Conservation (phyloP, 345 rosid species). For the Clausena lansium region DNA sequence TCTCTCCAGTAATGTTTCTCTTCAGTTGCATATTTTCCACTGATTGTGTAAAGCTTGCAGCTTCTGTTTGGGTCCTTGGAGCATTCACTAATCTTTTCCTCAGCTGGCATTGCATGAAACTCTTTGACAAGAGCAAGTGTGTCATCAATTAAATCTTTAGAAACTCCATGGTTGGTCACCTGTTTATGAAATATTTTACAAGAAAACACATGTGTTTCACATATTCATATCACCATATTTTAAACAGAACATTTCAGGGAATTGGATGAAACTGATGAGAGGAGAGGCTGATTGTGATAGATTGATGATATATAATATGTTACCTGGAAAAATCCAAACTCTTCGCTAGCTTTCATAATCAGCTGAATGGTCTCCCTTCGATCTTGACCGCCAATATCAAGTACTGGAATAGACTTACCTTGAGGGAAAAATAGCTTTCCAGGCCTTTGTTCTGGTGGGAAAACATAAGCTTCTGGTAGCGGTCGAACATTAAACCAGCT, state of each 20-base stretch:
- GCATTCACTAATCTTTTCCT: conserved; percentile 23
- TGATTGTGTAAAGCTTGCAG: conserved; percentile 35
- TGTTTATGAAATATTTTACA: conserved; percentile 7
- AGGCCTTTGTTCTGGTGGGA: conserved; percentile 34
- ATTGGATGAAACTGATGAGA: background rate
- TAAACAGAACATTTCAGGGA: background rate
- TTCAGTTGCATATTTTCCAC: conserved; percentile 14
- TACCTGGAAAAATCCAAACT: conserved; percentile 42
- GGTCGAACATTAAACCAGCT: conserved; percentile 21
- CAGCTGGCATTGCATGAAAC: conserved; percentile 31
- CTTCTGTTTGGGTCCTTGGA: conserved; percentile 25
- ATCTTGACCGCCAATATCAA: conserved; percentile 27
- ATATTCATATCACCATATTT: background rate
- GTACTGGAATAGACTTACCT: conserved; percentile 26
- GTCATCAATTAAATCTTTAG: conserved; percentile 22
- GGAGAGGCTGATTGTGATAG: background rate
- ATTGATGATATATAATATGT: background rate
- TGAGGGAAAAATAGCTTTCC: conserved; percentile 18
- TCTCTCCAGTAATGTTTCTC: conserved; percentile 35
- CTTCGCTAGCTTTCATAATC: conserved; percentile 35
- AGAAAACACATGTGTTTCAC: background rate
- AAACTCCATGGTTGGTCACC: conserved; percentile 41
- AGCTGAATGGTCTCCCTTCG: conserved; percentile 13
- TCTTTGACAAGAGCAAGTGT: conserved; percentile 24
- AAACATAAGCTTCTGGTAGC: conserved; percentile 28